phyloP scores from a whole-genome alignment of 805 yeast species.

The Saccharomyces kudriavzevii region DNA sequence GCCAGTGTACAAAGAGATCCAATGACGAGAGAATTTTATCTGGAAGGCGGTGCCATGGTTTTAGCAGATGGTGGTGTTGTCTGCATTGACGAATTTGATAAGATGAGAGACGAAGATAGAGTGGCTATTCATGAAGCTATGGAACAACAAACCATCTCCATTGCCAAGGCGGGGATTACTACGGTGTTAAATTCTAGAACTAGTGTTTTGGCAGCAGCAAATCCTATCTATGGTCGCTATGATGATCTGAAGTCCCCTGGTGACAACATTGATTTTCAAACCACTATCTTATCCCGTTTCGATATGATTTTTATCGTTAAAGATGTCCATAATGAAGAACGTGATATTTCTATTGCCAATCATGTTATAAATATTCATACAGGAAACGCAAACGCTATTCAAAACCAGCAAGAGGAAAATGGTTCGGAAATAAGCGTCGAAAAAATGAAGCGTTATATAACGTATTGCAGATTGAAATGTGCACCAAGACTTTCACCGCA shows the following conservation, averaged over 20 bases:
- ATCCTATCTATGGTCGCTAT: constrained; percentile 93
- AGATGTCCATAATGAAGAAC: constrained; percentile 80
- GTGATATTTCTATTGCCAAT: constrained; percentile 84
- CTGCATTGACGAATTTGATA: constrained; percentile 97
- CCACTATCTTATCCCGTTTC: constrained; percentile 92
- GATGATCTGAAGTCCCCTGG: constrained; percentile 96
- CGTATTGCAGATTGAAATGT: constrained; percentile 80
- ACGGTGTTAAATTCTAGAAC: constrained; percentile 95
- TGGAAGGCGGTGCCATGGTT: constrained; percentile 99
- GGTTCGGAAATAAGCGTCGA: constrained; percentile 82
- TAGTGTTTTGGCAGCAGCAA: constrained; percentile 94
- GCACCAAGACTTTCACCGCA: constrained; percentile 88
- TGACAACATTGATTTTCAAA: constrained; percentile 95
- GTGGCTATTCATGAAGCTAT: constrained; percentile 99
- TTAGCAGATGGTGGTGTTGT: constrained; percentile 98
- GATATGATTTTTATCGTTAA: constrained; percentile 97
- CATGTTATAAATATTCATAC: constrained; percentile 95
- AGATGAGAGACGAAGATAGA: constrained; percentile 98
- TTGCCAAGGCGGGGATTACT: constrained; percentile 98
- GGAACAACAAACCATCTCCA: constrained; percentile 99
- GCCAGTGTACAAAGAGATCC: constrained; percentile 95
- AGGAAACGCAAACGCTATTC: constrained; percentile 42
- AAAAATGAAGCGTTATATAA: constrained; percentile 84
- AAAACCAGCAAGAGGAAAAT: constrained; percentile 42
- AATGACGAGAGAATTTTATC: constrained; percentile 77